These are phyloP conservation scores for Biscogniauxia sp. DNA, from an alignment of 2,329 filamentous ascomycete genomes.

Conservation along the genomic window DNA sequence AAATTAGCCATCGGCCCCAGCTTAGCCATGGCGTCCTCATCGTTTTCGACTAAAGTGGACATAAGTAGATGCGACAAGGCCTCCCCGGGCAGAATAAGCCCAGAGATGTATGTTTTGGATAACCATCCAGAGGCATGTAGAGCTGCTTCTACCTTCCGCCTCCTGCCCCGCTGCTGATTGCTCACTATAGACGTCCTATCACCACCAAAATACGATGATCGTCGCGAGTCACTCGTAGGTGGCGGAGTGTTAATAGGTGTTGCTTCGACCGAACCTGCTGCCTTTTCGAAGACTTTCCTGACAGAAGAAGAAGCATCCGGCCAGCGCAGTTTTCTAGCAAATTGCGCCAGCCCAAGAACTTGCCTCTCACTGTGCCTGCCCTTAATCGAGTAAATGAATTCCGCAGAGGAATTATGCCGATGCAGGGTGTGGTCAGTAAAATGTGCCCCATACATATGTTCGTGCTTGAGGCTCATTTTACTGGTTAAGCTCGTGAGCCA, in stretches of 20 bases:
- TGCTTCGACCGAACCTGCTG: conserved; percentile 41
- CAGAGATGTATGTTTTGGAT: conserved; percentile 65
- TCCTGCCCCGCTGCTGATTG: conserved; percentile 40
- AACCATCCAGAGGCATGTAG: conserved; percentile 63
- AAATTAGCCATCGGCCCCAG: conserved; percentile 62
- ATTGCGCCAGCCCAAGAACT: conserved; percentile 60
- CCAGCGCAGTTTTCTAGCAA: conserved; percentile 62
- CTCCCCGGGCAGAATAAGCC: conserved; percentile 64
- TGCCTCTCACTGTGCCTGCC: conserved; percentile 58
- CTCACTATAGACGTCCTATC: conserved; percentile 26
- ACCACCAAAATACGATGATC: conserved; percentile 47
- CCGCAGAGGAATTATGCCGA: conserved; percentile 32
- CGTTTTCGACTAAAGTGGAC: conserved; percentile 63
- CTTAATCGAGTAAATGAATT: conserved; percentile 47
- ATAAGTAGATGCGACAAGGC: conserved; percentile 62
- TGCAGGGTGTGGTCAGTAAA: conserved; percentile 37
- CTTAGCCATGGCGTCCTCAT: conserved; percentile 55
- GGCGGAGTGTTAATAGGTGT: conserved; percentile 42
- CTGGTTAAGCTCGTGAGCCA: conserved; percentile 61
- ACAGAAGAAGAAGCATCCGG: conserved; percentile 56
- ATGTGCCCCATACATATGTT: conserved; percentile 34
- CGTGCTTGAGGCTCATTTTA: conserved; percentile 46
- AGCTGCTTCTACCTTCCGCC: conserved; percentile 55
- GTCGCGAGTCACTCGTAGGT: conserved; percentile 35
- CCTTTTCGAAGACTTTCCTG: conserved; percentile 47